Conservation (phyloP, 805 yeast species). For the Wickerhamomyces queroliae region DNA sequence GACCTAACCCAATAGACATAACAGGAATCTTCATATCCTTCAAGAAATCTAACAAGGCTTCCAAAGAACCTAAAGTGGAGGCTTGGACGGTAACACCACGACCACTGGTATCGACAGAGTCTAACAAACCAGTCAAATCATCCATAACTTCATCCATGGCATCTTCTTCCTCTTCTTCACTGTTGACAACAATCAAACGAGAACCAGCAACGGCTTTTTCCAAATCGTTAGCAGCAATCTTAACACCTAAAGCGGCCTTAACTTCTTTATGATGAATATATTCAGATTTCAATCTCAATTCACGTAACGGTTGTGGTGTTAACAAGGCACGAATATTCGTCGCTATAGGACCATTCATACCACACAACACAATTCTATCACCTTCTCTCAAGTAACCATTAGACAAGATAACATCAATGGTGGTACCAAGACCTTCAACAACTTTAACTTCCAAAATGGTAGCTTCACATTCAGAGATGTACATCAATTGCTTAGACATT, state of each 20-base stretch:
- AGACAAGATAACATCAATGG: constrained; percentile 96
- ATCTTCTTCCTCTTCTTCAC: constrained; percentile 97
- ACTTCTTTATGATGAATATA: constrained; percentile 96
- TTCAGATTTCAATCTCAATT: constrained; percentile 93
- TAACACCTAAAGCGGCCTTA: constrained; percentile 98
- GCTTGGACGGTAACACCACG: constrained; percentile 99
- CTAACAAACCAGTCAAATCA: constrained; percentile 89
- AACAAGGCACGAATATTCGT: constrained; percentile 92
- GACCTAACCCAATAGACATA: constrained; percentile 97
- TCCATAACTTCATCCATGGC: constrained; percentile 98
- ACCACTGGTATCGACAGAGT: constrained; percentile 92
- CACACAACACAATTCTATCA: constrained; percentile 92
- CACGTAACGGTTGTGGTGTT: constrained; percentile 97
- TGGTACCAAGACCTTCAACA: constrained; percentile 97
- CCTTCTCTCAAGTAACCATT: constrained; percentile 95
- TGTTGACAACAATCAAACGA: constrained; percentile 88
- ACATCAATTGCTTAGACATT: constrained; percentile 98
- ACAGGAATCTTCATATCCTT: constrained; percentile 99
- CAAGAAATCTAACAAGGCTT: constrained; percentile 93
- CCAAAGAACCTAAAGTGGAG: constrained; percentile 95
- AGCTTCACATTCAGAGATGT: constrained; percentile 89
- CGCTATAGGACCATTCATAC: constrained; percentile 97
- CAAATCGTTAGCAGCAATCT: constrained; percentile 95
- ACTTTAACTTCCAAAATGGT: constrained; percentile 97
- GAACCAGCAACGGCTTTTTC: constrained; percentile 99